Percentiles rank a stretch among this genome's conserved stretches.
phyloP scores from a whole-genome alignment of 306 rosid genomes.

The Vigna unguiculata region DNA sequence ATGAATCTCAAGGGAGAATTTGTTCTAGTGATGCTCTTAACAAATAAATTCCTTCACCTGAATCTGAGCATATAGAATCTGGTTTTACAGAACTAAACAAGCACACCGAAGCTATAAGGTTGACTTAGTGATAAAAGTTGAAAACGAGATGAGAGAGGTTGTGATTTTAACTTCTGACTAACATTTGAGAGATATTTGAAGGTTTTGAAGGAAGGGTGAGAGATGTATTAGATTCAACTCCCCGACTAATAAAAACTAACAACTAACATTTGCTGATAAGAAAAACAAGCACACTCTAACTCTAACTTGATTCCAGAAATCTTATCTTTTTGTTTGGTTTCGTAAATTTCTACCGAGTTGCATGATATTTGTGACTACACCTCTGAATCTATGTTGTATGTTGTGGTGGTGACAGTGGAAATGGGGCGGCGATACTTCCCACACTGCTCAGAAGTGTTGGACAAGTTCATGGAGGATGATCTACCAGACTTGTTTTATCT shows the following conservation, averaged over 20 bases:
- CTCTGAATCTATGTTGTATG: constrained; percentile 18
- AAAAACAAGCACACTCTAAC: too few species aligned
- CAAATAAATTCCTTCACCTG: neutral
- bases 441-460: constrained; percentile 92
- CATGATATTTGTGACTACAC: too few species aligned
- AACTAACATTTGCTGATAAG: too few species aligned
- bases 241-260: too few species aligned
- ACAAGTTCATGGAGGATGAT: constrained; percentile 82
- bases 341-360: neutral
- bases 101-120: too few species aligned
- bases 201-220: too few species aligned
- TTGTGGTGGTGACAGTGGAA: constrained; percentile 61
- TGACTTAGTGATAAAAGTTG: too few species aligned
- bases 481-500: constrained; percentile 76
- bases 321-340: neutral
- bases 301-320: neutral
- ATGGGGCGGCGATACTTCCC: constrained; percentile 90
- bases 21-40: neutral
- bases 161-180: too few species aligned
- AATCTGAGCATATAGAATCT: neutral
- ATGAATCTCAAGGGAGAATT: constrained; percentile 12
- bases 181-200: too few species aligned
- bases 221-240: too few species aligned
- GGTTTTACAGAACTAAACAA: neutral
- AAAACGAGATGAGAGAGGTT: too few species aligned